Conservation (phyloP, 2,329 filamentous ascomycete species). For the Fusarium incarnatum region DNA sequence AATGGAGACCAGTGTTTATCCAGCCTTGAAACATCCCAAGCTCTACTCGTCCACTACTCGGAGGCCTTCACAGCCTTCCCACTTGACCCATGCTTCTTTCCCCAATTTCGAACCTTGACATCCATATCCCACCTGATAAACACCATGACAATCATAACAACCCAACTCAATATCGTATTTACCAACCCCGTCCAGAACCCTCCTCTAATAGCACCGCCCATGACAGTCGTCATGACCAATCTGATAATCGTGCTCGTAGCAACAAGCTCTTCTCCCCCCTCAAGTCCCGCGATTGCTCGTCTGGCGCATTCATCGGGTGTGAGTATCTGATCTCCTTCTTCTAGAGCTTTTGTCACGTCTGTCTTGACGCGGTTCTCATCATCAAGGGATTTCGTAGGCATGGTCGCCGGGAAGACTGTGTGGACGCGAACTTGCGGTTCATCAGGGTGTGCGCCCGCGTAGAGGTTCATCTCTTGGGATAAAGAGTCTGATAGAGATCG, state of each 20-base stretch:
- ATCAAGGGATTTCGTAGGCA: conserved; percentile 32
- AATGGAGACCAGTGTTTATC: rapidly evolving
- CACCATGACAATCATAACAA: conserved; percentile 36
- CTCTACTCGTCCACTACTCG: not conserved
- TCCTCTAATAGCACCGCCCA: conserved; percentile 32
- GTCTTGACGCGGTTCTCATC: conserved; percentile 33
- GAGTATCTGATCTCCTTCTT: conserved; percentile 33
- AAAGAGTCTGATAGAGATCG: conserved; percentile 31
- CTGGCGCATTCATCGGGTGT: conserved; percentile 25
- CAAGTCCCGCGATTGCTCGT: conserved; percentile 23
- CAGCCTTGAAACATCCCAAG: not conserved
- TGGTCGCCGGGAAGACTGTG: conserved; percentile 32
- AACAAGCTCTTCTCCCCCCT: conserved; percentile 26
- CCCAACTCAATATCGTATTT: conserved; percentile 29
- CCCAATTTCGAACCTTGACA: conserved; percentile 28
- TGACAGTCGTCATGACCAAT: conserved; percentile 33
- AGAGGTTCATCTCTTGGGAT: conserved; percentile 36
- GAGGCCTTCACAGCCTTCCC: conserved; percentile 11
- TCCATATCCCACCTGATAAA: conserved; percentile 39
- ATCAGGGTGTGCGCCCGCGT: conserved; percentile 17
- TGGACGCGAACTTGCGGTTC: conserved; percentile 27
- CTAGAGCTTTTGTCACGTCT: conserved; percentile 30
- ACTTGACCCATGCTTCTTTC: conserved; percentile 20
- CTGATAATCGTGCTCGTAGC: conserved; percentile 35
- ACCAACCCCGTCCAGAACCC: conserved; percentile 15